A percentile compares a stretch with the other conserved stretches of the same genome.
Evolutionary conservation across 2,329 filamentous ascomycete genomes (phyloP).

Genomic region (Podosphaera xanthii): DNA sequence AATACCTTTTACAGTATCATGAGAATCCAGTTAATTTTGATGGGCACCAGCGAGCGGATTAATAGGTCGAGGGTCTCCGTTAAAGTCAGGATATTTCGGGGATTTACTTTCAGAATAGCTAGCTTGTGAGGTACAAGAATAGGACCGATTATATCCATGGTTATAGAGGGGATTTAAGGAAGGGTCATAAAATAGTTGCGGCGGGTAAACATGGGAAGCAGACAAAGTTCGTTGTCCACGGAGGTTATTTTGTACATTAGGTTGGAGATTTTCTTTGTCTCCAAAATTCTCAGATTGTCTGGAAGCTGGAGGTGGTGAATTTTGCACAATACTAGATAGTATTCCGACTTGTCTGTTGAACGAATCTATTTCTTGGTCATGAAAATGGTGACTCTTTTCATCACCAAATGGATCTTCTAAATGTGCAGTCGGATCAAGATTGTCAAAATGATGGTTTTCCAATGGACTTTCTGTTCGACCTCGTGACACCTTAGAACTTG

Average conservation of each 20-base stretch:
- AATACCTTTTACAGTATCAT: background rate
- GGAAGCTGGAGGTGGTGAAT: slow-evolving; percentile 10
- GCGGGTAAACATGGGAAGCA: slow-evolving; percentile 10
- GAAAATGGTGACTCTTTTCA: slow-evolving; percentile 11
- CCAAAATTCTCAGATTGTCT: background rate
- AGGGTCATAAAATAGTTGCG: slow-evolving; percentile 12
- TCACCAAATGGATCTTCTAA: background rate
- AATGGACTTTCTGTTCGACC: slow-evolving; percentile 15
- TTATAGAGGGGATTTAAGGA: slow-evolving; percentile 13
- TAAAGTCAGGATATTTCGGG: background rate
- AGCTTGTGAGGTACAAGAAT: slow-evolving; percentile 3
- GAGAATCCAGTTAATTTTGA: background rate
- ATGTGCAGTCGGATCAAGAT: background rate
- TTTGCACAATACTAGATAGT: slow-evolving; percentile 3
- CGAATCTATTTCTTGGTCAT: slow-evolving; percentile 8
- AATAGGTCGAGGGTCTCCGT: background rate
- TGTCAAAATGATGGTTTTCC: slow-evolving; percentile 13
- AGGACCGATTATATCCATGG: slow-evolving; percentile 8
- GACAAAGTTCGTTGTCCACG: slow-evolving; percentile 7
- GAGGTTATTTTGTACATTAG: slow-evolving; percentile 4
- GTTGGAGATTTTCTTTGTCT: slow-evolving; percentile 12
- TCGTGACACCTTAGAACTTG: slow-evolving; percentile 1
- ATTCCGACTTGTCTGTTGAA: slow-evolving; percentile 3
- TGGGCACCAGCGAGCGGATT: slow-evolving; percentile 1
- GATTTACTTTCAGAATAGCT: background rate